Evolutionary conservation across 805 yeast species (phyloP).

Genomic region (Blastobotrys americana): DNA sequence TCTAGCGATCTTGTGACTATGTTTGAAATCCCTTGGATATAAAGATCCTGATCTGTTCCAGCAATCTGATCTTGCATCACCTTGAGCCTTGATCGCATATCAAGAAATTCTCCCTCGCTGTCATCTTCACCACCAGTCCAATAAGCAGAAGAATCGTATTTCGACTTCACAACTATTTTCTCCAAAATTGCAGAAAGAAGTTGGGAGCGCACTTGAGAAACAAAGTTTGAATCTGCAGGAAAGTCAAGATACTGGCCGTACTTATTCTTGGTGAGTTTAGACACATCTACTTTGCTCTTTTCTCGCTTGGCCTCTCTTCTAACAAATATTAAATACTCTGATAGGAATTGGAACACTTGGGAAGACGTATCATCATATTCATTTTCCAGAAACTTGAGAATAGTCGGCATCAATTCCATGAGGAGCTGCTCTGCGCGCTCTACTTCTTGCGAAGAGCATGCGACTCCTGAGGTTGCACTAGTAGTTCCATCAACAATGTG

Average conservation of each 20-base stretch:
- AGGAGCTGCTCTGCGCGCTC: constrained; percentile 39
- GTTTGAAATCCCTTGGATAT: constrained; percentile 50
- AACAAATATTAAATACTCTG: constrained; percentile 62
- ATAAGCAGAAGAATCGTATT: constrained; percentile 67
- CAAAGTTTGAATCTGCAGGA: constrained; percentile 25
- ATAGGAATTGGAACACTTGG: constrained; percentile 75
- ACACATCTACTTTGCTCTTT: constrained; percentile 36
- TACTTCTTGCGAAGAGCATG: constrained; percentile 22
- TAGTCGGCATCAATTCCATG: constrained; percentile 60
- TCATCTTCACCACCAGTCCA: constrained; percentile 59
- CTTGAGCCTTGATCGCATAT: constrained; percentile 66
- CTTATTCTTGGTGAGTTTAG: constrained; percentile 29
- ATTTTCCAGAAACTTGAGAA: constrained; percentile 63
- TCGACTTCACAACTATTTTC: constrained; percentile 69
- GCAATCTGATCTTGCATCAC: constrained; percentile 79
- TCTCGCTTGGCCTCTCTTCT: constrained; percentile 44
- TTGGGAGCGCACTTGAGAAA: constrained; percentile 37
- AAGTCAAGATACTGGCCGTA: constrained; percentile 21
- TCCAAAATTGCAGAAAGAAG: constrained; percentile 57
- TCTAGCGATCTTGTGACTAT: constrained; percentile 49
- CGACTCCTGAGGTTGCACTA: constrained; percentile 16
- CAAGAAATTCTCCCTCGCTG: constrained; percentile 68
- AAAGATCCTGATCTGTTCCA: constrained; percentile 51
- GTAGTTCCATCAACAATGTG: constrained; percentile 48
- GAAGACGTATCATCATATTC: constrained; percentile 84